Evolutionary conservation across 306 rosid species (phyloP), one percentile per base, ranked within the genome.

Genomic region (Boehmeria nivea): DNA sequence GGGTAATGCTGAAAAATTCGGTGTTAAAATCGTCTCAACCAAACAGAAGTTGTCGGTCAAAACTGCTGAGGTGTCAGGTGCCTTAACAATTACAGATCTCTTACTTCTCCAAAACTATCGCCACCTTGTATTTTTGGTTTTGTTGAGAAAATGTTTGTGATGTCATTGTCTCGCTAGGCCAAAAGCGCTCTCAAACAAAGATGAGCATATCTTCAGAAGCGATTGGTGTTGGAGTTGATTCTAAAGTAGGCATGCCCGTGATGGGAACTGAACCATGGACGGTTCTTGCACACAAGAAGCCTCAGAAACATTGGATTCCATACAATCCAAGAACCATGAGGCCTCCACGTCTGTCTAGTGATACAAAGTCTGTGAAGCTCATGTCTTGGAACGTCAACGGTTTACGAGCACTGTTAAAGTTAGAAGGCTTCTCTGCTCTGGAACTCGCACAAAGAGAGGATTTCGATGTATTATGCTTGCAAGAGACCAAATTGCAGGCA

Each of bases 311-410:
- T 57, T 91, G 98, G 98, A 65, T 82, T 65, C 87, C 98, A 0
- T 91, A 91, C 77, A 87, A 82, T 78, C 96, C 98, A 59, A 76
- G 75, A 76, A 76, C 87, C 61, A 84, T 91, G 98, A 80, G 91
- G 66, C 78, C 81, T 31, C 73, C 76, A 23, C 73, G 72, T 15
- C 85, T 82, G 63, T 21, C 78, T 25, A 70, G 44, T 60, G 94
- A 84, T 67, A 72, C 88, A 59, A 72, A 87, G 47, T 76, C 28
- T 69, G 50, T 84, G 72, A 90, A 87, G 78, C 71, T 90, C 68
- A 64, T 87, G 73, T 87, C 95, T 27, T 90, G 98, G 98, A 90
- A 90, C 72, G 95, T 87, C 60, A 90, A 90, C 72, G 98, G 98
- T 65, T 78, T 87, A 74, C 81, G 89, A 76, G 91, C 98, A 20